Conservation (phyloP, 768 basidiomycete genomes). For the Phlebiopsis gigantea region DNA sequence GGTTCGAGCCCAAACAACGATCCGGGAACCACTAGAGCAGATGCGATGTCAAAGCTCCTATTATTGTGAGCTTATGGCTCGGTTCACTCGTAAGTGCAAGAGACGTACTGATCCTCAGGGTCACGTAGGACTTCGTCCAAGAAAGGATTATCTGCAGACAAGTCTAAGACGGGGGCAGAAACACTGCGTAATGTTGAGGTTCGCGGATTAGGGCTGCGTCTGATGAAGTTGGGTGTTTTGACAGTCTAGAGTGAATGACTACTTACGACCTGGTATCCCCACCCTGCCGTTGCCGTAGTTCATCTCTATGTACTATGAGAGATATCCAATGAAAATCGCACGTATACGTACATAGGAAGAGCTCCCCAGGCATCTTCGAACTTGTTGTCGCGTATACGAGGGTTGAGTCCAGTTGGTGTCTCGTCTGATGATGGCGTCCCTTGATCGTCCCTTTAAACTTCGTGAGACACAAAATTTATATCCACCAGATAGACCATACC, state of each 20-base stretch:
- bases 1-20: neutral
- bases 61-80: neutral
- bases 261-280: no score
- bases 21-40: neutral
- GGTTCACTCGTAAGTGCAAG: neutral
- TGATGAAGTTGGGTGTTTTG: no score
- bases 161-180: constrained; percentile 3
- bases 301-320: no score
- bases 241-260: no score
- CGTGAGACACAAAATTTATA: neutral
- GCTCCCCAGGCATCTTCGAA: constrained; percentile 17
- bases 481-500: neutral
- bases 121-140: neutral
- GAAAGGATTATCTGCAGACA: constrained; percentile 14
- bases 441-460: neutral
- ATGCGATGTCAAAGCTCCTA: neutral
- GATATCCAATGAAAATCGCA: neutral
- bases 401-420: constrained; percentile 5
- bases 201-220: neutral
- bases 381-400: constrained; percentile 3
- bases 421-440: neutral
- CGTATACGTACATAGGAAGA: constrained; percentile 8
- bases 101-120: neutral
- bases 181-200: neutral
- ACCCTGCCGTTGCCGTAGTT: no score